A percentile compares a stretch with the other conserved stretches of the same genome.
phyloP scores from a whole-genome alignment of 2,329 filamentous ascomycete species.

The Trichoderma breve region DNA sequence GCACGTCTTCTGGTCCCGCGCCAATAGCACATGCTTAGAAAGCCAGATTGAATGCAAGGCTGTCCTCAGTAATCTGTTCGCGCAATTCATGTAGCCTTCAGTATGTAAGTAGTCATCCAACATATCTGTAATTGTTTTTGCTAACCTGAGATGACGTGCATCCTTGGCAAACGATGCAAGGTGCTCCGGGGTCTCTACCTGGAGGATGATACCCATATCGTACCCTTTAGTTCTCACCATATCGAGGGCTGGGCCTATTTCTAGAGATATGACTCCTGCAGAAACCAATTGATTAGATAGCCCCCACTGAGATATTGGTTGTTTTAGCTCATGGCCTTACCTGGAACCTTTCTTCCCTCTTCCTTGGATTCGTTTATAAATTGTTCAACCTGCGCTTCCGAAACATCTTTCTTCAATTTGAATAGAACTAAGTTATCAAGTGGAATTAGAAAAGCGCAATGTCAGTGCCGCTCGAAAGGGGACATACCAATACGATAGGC shows the following conservation, averaged over 20 bases:
- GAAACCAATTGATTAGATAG: neutral
- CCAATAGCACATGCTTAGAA: neutral
- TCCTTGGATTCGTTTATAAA: neutral
- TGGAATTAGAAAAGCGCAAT: neutral
- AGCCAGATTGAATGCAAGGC: neutral
- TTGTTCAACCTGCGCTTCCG: neutral
- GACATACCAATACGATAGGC: neutral
- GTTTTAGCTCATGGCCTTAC: neutral
- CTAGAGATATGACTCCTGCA: neutral
- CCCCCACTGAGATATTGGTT: neutral
- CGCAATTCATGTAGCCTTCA: neutral
- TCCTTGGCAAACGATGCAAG: neutral
- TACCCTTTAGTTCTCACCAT: neutral
- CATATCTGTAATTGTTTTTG: neutral
- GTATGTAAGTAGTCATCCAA: neutral
- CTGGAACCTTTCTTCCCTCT: neutral
- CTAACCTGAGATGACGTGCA: neutral
- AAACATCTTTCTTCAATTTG: neutral
- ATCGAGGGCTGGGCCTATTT: neutral
- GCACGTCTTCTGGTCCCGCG: neutral
- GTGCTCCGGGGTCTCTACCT: neutral
- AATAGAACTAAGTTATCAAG: neutral
- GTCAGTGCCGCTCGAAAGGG: neutral
- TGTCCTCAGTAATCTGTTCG: neutral
- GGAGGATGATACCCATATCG: neutral